Conservation (phyloP, 371 early-diverging fungal species). For the Syncephalastrum sp. region DNA sequence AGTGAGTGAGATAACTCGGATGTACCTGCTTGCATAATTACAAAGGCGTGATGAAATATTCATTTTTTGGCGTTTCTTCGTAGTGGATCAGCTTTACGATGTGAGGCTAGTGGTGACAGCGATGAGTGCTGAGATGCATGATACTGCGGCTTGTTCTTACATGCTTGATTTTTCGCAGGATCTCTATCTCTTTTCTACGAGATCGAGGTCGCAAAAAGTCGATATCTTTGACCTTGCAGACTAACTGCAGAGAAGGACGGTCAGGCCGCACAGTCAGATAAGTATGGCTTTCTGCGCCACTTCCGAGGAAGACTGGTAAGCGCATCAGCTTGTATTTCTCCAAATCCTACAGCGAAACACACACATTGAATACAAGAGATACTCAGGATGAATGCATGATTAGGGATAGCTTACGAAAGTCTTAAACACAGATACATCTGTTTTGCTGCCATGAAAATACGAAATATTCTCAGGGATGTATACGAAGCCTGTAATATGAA, state of each 20-base stretch:
- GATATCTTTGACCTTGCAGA: conserved; percentile 2
- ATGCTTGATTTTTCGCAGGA: not conserved
- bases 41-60: conserved; percentile 10
- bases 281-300: too few species aligned
- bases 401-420: too few species aligned
- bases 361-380: too few species aligned
- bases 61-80: not conserved
- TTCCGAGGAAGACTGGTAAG: too few species aligned
- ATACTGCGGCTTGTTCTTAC: conserved; percentile 1
- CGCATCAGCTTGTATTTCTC: too few species aligned
- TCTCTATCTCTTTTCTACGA: conserved; percentile 1
- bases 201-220: not conserved
- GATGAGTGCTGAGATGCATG: not conserved
- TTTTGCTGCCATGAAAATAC: too few species aligned
- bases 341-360: too few species aligned
- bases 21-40: not conserved
- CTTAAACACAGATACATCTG: too few species aligned
- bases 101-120: not conserved
- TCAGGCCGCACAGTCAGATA: too few species aligned
- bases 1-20: not conserved
- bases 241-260: conserved; percentile 1
- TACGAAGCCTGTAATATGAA: too few species aligned
- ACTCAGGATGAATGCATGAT: too few species aligned
- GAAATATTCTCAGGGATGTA: too few species aligned
- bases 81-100: not conserved